Conservation (phyloP, 2,329 filamentous ascomycete species). For the Podosphaera aphanis region DNA sequence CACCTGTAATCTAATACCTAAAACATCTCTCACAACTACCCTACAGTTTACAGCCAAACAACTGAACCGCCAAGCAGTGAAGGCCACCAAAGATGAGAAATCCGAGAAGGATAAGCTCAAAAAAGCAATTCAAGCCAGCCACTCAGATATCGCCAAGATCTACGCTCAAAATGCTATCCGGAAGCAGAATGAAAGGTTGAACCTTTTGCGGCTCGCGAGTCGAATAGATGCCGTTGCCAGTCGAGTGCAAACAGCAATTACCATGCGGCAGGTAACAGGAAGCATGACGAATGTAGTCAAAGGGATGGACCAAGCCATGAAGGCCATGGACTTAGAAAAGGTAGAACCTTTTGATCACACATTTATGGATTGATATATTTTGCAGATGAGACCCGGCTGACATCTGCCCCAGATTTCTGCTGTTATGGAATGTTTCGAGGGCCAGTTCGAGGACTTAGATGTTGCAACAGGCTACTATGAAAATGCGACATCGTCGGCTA, state of each 20-base stretch:
- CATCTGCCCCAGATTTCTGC: conserved; percentile 27
- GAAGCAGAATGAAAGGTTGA: conserved; percentile 37
- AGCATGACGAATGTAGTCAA: conserved; percentile 38
- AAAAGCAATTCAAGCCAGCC: conserved; percentile 36
- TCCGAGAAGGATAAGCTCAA: conserved; percentile 37
- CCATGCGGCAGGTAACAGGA: conserved; percentile 35
- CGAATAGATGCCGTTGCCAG: conserved; percentile 35
- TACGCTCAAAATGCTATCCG: conserved; percentile 39
- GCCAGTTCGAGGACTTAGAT: conserved; percentile 26
- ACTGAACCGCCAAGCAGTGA: conserved; percentile 36
- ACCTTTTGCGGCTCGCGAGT: conserved; percentile 30
- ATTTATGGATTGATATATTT: background rate
- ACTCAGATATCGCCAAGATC: conserved; percentile 36
- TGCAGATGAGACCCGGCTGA: background rate
- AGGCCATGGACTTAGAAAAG: conserved; percentile 38
- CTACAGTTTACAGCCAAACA: conserved; percentile 35
- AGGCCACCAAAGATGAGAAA: conserved; percentile 36
- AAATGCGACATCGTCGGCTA: conserved; percentile 60
- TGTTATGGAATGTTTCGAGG: conserved; percentile 43
- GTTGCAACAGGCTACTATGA: conserved; percentile 37
- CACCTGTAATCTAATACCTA: background rate
- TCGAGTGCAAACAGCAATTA: conserved; percentile 37
- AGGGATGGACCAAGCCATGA: conserved; percentile 38
- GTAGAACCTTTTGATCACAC: conserved; percentile 15
- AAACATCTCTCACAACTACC: background rate